Evolutionary conservation across 805 yeast species (phyloP).

Genomic region (Metschnikowia proteae): DNA sequence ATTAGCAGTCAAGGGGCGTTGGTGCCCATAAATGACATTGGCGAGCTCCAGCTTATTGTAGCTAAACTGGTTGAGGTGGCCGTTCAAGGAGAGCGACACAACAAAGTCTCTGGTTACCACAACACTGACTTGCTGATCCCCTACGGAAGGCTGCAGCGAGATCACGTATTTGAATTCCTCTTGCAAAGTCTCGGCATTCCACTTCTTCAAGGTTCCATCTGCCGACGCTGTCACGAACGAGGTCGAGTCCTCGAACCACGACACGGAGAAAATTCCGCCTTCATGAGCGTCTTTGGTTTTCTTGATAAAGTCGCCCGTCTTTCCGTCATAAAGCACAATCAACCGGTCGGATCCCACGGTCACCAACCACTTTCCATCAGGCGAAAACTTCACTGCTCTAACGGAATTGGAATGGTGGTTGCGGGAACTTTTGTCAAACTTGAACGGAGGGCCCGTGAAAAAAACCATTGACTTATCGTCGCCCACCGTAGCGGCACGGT

Average conservation of each 20-base stretch:
- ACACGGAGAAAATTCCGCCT: conserved; percentile 77
- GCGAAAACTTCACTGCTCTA: conserved; percentile 77
- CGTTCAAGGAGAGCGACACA: conserved; percentile 66
- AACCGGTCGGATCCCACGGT: conserved; percentile 84
- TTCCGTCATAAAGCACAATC: conserved; percentile 79
- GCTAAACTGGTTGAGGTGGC: conserved; percentile 62
- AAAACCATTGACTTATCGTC: conserved; percentile 86
- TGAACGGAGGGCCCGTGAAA: conserved; percentile 90
- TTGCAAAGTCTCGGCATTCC: conserved; percentile 45
- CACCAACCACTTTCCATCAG: conserved; percentile 69
- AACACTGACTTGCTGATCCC: conserved; percentile 77
- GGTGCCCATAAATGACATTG: conserved; percentile 65
- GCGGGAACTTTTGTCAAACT: conserved; percentile 68
- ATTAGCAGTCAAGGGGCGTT: conserved; percentile 70
- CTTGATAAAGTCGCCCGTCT: conserved; percentile 68
- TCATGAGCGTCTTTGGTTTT: conserved; percentile 54
- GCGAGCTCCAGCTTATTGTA: conserved; percentile 33
- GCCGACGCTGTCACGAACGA: conserved; percentile 79
- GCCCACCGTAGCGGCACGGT: conserved; percentile 87
- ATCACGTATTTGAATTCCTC: conserved; percentile 47
- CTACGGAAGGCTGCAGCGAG: conserved; percentile 33
- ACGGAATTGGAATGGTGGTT: conserved; percentile 75
- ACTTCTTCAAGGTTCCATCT: conserved; percentile 67
- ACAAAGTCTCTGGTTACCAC: conserved; percentile 58
- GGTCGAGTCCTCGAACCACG: conserved; percentile 57